Evolutionary conservation across 1,284 basidiomycete genomes (phyloP).

Genomic region (Leccinum colubrinum): DNA sequence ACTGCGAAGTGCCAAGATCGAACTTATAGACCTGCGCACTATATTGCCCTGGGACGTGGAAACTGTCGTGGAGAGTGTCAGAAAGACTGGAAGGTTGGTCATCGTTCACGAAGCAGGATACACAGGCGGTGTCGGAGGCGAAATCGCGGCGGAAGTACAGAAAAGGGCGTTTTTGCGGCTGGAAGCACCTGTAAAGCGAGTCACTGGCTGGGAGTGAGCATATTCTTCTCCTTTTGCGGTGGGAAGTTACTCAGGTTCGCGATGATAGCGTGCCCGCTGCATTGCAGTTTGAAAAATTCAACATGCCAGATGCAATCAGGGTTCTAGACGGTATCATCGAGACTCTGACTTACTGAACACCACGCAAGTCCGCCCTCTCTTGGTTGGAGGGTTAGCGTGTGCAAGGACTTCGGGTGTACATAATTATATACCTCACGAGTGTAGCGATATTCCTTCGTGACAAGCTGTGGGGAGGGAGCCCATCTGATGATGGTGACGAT

Average conservation of each 20-base stretch:
- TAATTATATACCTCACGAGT: slow-evolving; percentile 2
- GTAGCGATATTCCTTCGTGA: background rate
- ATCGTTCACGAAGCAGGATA: slow-evolving; percentile 89
- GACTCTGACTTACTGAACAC: slow-evolving; percentile 72
- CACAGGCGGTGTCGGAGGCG: slow-evolving; percentile 83
- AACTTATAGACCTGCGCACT: slow-evolving; percentile 89
- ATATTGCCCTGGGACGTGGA: slow-evolving; percentile 90
- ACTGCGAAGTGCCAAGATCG: slow-evolving; percentile 73
- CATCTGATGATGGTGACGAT: background rate
- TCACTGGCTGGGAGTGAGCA: slow-evolving; percentile 91
- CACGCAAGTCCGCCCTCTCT: background rate
- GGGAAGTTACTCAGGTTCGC: slow-evolving; percentile 4
- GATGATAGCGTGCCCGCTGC: slow-evolving; percentile 68
- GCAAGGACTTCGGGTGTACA: background rate
- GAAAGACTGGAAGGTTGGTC: slow-evolving; percentile 80
- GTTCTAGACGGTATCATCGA: slow-evolving; percentile 83
- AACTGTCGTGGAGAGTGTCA: slow-evolving; percentile 78
- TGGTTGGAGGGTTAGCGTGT: background rate
- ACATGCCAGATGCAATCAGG: slow-evolving; percentile 83
- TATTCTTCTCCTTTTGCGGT: background rate
- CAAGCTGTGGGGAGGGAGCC: background rate
- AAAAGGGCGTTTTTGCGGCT: slow-evolving; percentile 85
- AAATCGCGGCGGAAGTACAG: slow-evolving; percentile 85
- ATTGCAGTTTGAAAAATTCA: slow-evolving; percentile 87
- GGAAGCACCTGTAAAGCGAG: slow-evolving; percentile 83